Evolutionary conservation across 1,139 yeast species (phyloP).

Genomic region (Sugiyamaella castrensis): DNA sequence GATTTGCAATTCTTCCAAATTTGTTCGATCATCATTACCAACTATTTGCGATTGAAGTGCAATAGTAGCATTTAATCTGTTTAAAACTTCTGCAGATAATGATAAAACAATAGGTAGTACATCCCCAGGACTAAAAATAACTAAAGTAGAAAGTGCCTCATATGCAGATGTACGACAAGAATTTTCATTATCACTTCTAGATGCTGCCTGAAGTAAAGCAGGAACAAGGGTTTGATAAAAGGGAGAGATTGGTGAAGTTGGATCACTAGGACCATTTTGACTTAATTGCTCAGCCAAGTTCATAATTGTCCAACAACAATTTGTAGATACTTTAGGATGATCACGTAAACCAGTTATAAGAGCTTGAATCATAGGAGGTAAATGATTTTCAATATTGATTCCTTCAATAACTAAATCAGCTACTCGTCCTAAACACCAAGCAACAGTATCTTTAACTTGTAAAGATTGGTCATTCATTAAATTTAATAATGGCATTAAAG

Average conservation of each 20-base stretch:
- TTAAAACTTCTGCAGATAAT: conserved; percentile 71
- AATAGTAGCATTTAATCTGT: conserved; percentile 68
- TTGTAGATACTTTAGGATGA: conserved; percentile 88
- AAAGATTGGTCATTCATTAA: conserved; percentile 70
- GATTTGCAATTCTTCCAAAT: conserved; percentile 84
- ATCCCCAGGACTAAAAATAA: conserved; percentile 68
- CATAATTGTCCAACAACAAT: conserved; percentile 96
- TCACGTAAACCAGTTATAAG: conserved; percentile 75
- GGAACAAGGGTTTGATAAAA: conserved; percentile 70
- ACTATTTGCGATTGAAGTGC: conserved; percentile 48
- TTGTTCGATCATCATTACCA: conserved; percentile 62
- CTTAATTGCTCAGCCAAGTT: conserved; percentile 84
- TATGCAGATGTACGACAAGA: conserved; percentile 94
- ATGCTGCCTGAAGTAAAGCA: conserved; percentile 64
- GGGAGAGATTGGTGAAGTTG: conserved; percentile 65
- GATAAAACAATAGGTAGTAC: conserved; percentile 66
- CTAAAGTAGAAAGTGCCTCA: conserved; percentile 84
- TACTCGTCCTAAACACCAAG: conserved; percentile 97
- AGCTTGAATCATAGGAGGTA: conserved; percentile 70
- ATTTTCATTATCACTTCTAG: conserved; percentile 74
- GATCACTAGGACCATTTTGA: conserved; percentile 51
- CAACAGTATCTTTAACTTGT: conserved; percentile 94
- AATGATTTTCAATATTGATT: conserved; percentile 58
- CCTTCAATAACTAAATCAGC: conserved; percentile 85
- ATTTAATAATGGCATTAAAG: conserved; percentile 69